phyloP scores from a whole-genome alignment of 2,329 filamentous ascomycete species.

The Huntiella bhutanensis region DNA sequence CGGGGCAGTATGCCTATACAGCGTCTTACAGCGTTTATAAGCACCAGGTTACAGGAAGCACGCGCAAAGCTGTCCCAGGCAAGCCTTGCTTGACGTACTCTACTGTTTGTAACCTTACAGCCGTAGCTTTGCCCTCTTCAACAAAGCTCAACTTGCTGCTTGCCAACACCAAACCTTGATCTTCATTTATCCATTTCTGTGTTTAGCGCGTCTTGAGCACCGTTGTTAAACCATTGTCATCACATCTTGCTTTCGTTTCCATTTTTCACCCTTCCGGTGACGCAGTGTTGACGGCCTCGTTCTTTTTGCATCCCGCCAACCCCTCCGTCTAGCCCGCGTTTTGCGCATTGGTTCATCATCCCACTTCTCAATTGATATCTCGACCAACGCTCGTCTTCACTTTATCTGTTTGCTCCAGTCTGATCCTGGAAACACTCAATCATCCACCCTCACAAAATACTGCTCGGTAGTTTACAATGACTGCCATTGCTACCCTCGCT shows the following conservation, averaged over 20 bases:
- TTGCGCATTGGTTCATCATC: not conserved
- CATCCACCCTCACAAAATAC: not conserved
- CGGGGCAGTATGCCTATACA: not conserved
- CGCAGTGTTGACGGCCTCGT: no score
- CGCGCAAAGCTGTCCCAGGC: slow-evolving; percentile 15
- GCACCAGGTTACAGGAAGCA: no score
- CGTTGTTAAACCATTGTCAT: no score
- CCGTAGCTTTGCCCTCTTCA: not conserved
- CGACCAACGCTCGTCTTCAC: slow-evolving; percentile 12
- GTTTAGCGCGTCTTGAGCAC: no score
- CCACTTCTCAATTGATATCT: slow-evolving; percentile 12
- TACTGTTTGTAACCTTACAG: no score
- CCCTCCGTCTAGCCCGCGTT: not conserved
- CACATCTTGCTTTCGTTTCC: no score
- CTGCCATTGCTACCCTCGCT: slow-evolving; percentile 56
- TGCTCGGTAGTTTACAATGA: slow-evolving; percentile 38
- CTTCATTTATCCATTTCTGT: not conserved
- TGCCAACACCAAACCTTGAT: not conserved
- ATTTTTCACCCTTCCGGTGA: no score
- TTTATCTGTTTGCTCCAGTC: not conserved
- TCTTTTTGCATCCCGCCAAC: no score
- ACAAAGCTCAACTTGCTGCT: not conserved
- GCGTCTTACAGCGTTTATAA: no score
- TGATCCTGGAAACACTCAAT: not conserved
- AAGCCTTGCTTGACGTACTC: slow-evolving; percentile 24